Evolutionary conservation across 441 rosid species (phyloP).

Genomic region (Aquilaria agallochum): DNA sequence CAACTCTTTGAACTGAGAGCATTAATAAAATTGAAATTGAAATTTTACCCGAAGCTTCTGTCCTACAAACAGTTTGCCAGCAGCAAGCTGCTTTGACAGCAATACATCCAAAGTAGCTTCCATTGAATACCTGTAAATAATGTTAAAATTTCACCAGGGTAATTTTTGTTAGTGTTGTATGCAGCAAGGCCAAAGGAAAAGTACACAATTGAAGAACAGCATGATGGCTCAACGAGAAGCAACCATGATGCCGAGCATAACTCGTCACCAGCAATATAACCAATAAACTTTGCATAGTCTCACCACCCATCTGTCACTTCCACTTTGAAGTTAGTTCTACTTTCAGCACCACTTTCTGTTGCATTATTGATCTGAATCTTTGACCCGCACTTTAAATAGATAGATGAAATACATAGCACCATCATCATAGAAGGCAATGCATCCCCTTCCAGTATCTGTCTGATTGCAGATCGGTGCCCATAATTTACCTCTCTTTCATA

Average conservation of each 20-base stretch:
- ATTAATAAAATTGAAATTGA: slow-evolving; percentile 16
- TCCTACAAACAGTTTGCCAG: slow-evolving; percentile 79
- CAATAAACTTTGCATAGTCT: neutral
- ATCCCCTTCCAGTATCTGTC: slow-evolving; percentile 89
- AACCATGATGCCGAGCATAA: too few relatives aligned
- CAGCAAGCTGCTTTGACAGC: slow-evolving; percentile 58
- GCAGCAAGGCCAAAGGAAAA: too few relatives aligned
- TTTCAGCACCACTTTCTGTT: slow-evolving; percentile 32
- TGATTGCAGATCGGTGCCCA: slow-evolving; percentile 89
- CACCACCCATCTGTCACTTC: slow-evolving; percentile 90
- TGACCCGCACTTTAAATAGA: slow-evolving; percentile 27
- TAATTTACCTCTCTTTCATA: slow-evolving; percentile 93
- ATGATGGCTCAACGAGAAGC: too few relatives aligned
- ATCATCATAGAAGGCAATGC: slow-evolving; percentile 66
- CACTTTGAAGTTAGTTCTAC: slow-evolving; percentile 42
- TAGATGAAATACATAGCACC: slow-evolving; percentile 78
- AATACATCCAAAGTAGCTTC: slow-evolving; percentile 68
- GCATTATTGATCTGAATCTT: slow-evolving; percentile 26
- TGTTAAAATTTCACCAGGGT: too few relatives aligned
- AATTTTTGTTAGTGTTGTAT: slow-evolving; percentile 3
- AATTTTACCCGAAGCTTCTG: slow-evolving; percentile 85
- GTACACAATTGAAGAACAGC: too few relatives aligned
- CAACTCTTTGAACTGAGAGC: slow-evolving; percentile 8
- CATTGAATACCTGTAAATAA: slow-evolving; percentile 67
- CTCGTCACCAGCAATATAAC: too few relatives aligned